Evolutionary conservation across 352 stramenopile species (phyloP).

Genomic region (Peronospora belbahrii): DNA sequence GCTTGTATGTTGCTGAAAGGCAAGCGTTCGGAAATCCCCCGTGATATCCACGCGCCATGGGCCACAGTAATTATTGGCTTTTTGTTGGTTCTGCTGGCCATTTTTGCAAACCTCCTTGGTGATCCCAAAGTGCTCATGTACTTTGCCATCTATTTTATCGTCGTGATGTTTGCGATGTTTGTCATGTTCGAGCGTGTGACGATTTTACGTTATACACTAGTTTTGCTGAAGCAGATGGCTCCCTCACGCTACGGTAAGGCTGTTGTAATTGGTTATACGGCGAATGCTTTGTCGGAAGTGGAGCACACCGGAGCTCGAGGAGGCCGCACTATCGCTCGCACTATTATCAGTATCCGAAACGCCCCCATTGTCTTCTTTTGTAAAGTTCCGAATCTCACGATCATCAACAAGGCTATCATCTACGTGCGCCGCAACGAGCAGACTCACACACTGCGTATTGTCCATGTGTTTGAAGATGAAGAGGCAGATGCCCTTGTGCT

Average conservation of each 20-base stretch:
- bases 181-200: slow-evolving; percentile 86
- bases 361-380: slow-evolving; percentile 90
- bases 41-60: slow-evolving; percentile 57
- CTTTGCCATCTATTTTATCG: slow-evolving; percentile 81
- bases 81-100: slow-evolving; percentile 46
- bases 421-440: slow-evolving; percentile 92
- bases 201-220: slow-evolving; percentile 57
- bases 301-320: slow-evolving; percentile 63
- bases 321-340: slow-evolving; percentile 72
- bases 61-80: slow-evolving; percentile 22
- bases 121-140: slow-evolving; percentile 77
- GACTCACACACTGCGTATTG: slow-evolving; percentile 83
- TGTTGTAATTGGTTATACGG: background rate
- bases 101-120: slow-evolving; percentile 72
- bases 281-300: slow-evolving; percentile 1
- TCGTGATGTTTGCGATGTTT: slow-evolving; percentile 60
- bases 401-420: slow-evolving; percentile 92
- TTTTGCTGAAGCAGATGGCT: slow-evolving; percentile 51
- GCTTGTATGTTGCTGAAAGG: slow-evolving; percentile 81
- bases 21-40: slow-evolving; percentile 69
- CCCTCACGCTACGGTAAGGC: slow-evolving; percentile 34
- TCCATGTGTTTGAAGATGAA: slow-evolving; percentile 48
- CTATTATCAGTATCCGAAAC: slow-evolving; percentile 73
- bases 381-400: slow-evolving; percentile 87
- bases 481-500: slow-evolving; percentile 8